A percentile compares a stretch with the other conserved stretches of the same genome.
phyloP scores from a whole-genome alignment of 345 rosid genomes.

The Kandelia obovata region DNA sequence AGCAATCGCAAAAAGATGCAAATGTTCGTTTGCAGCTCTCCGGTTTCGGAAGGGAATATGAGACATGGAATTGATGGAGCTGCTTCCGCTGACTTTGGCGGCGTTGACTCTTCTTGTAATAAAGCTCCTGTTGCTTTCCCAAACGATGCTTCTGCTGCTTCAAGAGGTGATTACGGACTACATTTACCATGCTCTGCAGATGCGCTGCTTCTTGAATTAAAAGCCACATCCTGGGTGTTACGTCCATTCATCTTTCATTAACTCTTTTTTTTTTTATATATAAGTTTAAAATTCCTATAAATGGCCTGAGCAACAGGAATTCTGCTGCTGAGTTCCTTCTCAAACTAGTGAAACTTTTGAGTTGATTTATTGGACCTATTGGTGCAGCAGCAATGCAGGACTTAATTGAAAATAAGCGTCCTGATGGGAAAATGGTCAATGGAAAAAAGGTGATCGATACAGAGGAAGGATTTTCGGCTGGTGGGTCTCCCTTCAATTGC shows the following conservation, averaged over 20 bases:
- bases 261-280: not conserved
- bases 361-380: not conserved
- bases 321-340: not conserved
- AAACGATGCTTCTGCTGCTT: constrained; percentile 39
- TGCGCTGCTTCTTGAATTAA: too few species aligned
- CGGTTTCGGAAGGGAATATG: constrained; percentile 17
- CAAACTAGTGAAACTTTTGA: not conserved
- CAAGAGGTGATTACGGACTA: constrained; percentile 35
- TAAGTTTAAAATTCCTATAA: not conserved
- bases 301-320: too few species aligned
- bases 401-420: constrained; percentile 55
- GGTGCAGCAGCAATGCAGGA: constrained; percentile 62
- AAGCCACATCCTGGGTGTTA: too few species aligned
- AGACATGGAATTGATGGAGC: constrained; percentile 21
- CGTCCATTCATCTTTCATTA: too few species aligned
- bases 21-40: constrained; percentile 36
- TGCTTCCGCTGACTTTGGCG: constrained; percentile 16
- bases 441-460: constrained; percentile 42
- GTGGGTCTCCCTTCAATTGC: constrained; percentile 39
- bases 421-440: constrained; percentile 36
- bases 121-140: constrained; percentile 21
- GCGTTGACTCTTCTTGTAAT: constrained; percentile 16
- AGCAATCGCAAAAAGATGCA: constrained; percentile 19
- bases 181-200: not conserved
- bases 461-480: constrained; percentile 42